A percentile compares a stretch with the other conserved stretches of the same genome.
Conservation (phyloP, 306 rosid genomes). For the Trifolium repens region DNA sequence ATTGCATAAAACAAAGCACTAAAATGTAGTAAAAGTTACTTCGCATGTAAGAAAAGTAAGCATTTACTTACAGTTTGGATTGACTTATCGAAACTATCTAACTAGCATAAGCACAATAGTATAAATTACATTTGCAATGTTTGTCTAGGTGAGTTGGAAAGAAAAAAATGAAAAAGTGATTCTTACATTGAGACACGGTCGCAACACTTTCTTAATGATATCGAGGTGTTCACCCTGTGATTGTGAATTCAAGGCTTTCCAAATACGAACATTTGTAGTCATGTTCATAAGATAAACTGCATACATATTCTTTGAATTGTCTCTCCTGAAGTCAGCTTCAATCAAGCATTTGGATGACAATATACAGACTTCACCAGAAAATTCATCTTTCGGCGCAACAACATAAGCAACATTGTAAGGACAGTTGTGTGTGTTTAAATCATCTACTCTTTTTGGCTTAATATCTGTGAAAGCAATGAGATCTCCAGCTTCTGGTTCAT, state of each 20-base stretch:
- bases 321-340: neutral
- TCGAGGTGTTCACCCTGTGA: conserved; percentile 3
- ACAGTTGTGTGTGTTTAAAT: conserved; percentile 38
- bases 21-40: no score
- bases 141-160: no score
- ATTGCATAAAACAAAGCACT: no score
- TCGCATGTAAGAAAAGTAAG: no score
- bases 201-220: conserved; percentile 45
- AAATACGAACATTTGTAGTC: conserved; percentile 35
- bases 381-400: neutral
- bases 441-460: conserved; percentile 39
- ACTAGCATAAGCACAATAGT: no score
- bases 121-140: no score
- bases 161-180: neutral
- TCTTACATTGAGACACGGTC: conserved; percentile 39
- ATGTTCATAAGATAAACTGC: conserved; percentile 39
- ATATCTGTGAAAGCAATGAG: conserved; percentile 49
- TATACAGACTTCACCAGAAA: neutral
- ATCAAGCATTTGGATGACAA: neutral
- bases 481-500: conserved; percentile 44
- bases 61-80: no score
- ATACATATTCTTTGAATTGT: neutral
- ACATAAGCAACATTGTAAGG: conserved; percentile 44
- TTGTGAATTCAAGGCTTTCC: conserved; percentile 42
- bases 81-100: no score